Evolutionary conservation across 1,139 yeast genomes (phyloP).

Genomic region (Trichomonascaceae sp.): DNA sequence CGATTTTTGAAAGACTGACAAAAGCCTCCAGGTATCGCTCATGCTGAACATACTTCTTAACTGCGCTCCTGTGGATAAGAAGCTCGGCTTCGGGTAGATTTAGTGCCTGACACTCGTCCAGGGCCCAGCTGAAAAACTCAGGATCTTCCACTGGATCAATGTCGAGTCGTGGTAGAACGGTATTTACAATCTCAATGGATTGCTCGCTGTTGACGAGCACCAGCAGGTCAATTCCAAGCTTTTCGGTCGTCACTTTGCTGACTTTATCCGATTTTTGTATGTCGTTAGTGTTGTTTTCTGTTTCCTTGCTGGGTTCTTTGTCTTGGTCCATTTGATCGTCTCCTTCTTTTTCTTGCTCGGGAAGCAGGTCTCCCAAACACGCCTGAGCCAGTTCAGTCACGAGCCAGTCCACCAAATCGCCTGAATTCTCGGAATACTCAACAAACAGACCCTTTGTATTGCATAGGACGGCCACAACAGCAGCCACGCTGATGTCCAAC

Average conservation of each 20-base stretch:
- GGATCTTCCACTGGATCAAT: conserved; percentile 51
- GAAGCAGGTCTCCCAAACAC: conserved; percentile 8
- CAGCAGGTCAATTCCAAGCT: conserved; percentile 15
- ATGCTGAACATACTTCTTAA: conserved; percentile 9
- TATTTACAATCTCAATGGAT: conserved; percentile 40
- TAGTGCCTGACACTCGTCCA: conserved; percentile 39
- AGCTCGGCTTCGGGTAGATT: conserved; percentile 18
- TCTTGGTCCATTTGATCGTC: no score
- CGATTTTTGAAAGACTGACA: conserved; percentile 52
- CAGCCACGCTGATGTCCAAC: conserved; percentile 54
- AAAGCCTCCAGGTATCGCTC: conserved; percentile 49
- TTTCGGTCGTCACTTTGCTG: no score
- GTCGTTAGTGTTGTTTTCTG: no score
- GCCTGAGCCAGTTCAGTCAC: conserved; percentile 1
- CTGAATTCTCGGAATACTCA: conserved; percentile 24
- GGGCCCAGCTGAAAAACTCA: conserved; percentile 45
- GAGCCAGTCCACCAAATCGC: conserved; percentile 2
- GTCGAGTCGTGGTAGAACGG: conserved; percentile 47
- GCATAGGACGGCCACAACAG: conserved; percentile 49
- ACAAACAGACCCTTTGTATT: conserved; percentile 51
- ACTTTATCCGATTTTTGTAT: no score
- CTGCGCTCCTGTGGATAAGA: conserved; percentile 13
- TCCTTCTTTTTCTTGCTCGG: no score
- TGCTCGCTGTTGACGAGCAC: conserved; percentile 9
- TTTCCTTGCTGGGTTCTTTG: no score